Base-by-base conservation (phyloP, 2,329 filamentous ascomycete genomes). In the Penicillium sp. region DNA sequence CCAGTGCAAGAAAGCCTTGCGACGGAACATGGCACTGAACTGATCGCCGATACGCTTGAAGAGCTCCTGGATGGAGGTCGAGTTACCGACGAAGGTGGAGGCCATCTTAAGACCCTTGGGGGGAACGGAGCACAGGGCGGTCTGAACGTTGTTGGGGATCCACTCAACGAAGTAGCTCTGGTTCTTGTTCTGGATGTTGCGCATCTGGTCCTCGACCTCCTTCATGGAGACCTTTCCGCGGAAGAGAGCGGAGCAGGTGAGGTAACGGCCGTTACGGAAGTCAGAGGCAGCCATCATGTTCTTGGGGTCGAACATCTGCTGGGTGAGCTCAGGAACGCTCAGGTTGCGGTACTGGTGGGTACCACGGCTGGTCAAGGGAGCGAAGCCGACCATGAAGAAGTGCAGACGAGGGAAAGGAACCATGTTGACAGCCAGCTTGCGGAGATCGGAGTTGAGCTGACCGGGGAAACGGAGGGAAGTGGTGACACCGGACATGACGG, bases 1-100 rank as follows among this genome's bases (percentile, higher is more conserved):
- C 94, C 94, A 99, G 85, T 97, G 94, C 87, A 99, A 90, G 92
- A 99, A 99, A 88, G 94, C 94, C 90, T 97, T 99, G 82, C 94
- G 92, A 83, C 94, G 87, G 89, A 99, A 99, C 94, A 99, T 99
- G 77, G 92, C 94, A 82, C 89, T 92, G 87, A 99, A 99, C 83
- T 99, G 94, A 81, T 99, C 94, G 76, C 94, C 94, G 70, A 99
- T 84, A 87, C 94, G 93, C 91, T 99, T 97, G 90, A 99, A 99
- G 72, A 99, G 90, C 84, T 99, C 94, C 85, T 99, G 94, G 81
- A 99, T 99, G 67, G 93, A 95, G 70, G 94, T 99, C 64, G 92
- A 97, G 89, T 99, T 99, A 75, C 94, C 94, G 68, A 99, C 91
- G 71, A 99, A 99, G 76, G 94, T 99, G 45, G 93, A 93, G 55